Evolutionary conservation across 2,329 filamentous ascomycete species (phyloP).

Genomic region (Hymenoscyphus albidus): DNA sequence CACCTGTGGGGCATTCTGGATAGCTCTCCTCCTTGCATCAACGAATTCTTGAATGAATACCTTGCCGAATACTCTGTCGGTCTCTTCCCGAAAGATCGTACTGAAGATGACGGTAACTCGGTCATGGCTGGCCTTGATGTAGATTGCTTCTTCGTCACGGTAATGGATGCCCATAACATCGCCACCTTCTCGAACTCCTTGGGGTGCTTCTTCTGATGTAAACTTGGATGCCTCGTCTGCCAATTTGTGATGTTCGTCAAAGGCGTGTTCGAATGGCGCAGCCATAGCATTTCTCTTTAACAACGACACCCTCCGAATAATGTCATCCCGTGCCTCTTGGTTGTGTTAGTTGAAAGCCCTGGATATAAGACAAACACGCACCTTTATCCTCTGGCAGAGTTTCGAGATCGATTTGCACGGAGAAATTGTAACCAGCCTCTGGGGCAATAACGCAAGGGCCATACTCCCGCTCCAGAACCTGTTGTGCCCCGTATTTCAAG

Average conservation of each 20-base stretch:
- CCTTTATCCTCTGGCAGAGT: conserved; percentile 76
- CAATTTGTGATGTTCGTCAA: conserved; percentile 83
- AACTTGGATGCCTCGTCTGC: conserved; percentile 88
- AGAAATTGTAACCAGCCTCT: conserved; percentile 95
- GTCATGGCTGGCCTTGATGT: conserved; percentile 96
- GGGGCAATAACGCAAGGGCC: conserved; percentile 82
- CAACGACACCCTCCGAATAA: conserved; percentile 82
- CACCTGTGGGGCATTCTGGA: conserved; percentile 97
- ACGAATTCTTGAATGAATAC: conserved; percentile 99
- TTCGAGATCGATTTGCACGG: conserved; percentile 83
- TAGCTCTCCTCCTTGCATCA: conserved; percentile 87
- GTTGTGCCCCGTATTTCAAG: conserved; percentile 85
- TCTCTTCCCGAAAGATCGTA: conserved; percentile 96
- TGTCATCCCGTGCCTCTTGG: conserved; percentile 72
- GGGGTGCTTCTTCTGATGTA: conserved; percentile 88
- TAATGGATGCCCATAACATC: conserved; percentile 97
- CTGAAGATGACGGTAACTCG: conserved; percentile 98
- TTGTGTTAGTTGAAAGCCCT: conserved; percentile 12
- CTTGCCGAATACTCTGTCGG: conserved; percentile 94
- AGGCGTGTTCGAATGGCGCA: conserved; percentile 94
- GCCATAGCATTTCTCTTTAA: conserved; percentile 99
- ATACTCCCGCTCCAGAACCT: conserved; percentile 91
- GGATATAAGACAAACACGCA: conserved; percentile 34
- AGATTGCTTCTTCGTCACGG: conserved; percentile 97
- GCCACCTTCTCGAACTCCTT: conserved; percentile 83